Evolutionary conservation across 768 basidiomycete genomes (phyloP), one percentile per base, ranked within the genome.

Genomic region (Amanita molliuscula): DNA sequence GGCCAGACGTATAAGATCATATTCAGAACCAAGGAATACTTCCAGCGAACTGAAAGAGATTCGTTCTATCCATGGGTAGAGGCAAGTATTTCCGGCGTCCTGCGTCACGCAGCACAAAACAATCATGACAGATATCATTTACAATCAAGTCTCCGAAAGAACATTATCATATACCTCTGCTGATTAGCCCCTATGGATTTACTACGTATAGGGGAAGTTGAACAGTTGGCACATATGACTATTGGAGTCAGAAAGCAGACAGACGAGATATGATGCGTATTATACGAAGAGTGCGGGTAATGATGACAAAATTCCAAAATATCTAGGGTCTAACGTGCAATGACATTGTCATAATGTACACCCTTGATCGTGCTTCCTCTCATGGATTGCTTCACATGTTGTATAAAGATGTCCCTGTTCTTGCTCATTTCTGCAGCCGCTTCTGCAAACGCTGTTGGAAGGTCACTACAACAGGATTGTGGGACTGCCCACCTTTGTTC

Each of bases 51-150:
- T 0, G 74, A 70, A 15, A 73, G 79, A 41, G 70, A 77, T 50
- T 84, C 84, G 5, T 95, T 96, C 61, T 95, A 92, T 67, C 93
- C 93, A 3, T 83, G 82, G 75, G 84, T 95, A 5, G 92, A 96
- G 76, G 92, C 91, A 57, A 50, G 71, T 57, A 6, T 8, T 13
- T 28, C 16, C 29, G 26, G 21, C 28, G 28, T 11, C 21, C 26
- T 31, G 21, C 21, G 31, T 10, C 40, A 48, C 25, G 38, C 16
- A 35, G 37, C 28, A n/a, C 25, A 41, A 36, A 45, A 20, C 20
- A 38, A 37, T 6, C 43, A 53, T 59, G 48, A 50, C 34, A 90
- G 92, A 87, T 96, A 55, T 75, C 80, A 1, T 96, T 96, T 64
- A 69, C 71, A 20, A 76, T 93, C 44, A 69, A 73, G 40, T 76